Evolutionary conservation across 345 rosid species (phyloP).

Genomic region (Microcos paniculata): DNA sequence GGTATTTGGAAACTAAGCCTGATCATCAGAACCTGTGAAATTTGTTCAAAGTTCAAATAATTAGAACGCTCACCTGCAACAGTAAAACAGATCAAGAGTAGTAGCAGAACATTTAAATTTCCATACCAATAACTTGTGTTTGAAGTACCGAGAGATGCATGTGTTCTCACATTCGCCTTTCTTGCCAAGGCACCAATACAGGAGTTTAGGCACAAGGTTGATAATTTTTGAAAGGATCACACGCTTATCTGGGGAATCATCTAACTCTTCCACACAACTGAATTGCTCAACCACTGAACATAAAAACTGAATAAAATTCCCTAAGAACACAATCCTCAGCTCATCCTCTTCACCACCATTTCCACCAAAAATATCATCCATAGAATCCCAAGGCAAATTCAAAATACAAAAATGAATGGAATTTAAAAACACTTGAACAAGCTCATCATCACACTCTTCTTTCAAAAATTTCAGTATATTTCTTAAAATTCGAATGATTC

Average conservation of each 20-base stretch:
- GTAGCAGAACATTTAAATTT: slow-evolving; percentile 1
- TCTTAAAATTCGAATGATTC: slow-evolving; percentile 45
- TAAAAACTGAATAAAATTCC: slow-evolving; percentile 66
- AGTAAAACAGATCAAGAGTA: neutral
- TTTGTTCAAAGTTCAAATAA: neutral
- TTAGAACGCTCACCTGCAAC: neutral
- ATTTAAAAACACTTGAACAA: slow-evolving; percentile 38
- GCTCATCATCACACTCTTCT: slow-evolving; percentile 49
- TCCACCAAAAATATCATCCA: slow-evolving; percentile 38
- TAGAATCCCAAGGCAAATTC: slow-evolving; percentile 48
- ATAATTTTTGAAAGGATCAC: slow-evolving; percentile 33
- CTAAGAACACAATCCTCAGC: slow-evolving; percentile 45
- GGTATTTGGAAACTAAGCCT: slow-evolving; percentile 59
- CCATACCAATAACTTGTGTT: slow-evolving; percentile 79
- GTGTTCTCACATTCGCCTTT: slow-evolving; percentile 31
- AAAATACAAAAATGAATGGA: slow-evolving; percentile 45
- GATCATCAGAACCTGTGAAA: slow-evolving; percentile 74
- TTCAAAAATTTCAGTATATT: slow-evolving; percentile 58
- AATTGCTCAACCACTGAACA: slow-evolving; percentile 64
- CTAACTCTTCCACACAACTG: slow-evolving; percentile 27
- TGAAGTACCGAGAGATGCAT: slow-evolving; percentile 55
- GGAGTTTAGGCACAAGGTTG: slow-evolving; percentile 56
- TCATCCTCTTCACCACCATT: slow-evolving; percentile 24
- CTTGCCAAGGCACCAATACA: slow-evolving; percentile 57
- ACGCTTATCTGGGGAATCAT: slow-evolving; percentile 32